A percentile compares a stretch with the other conserved stretches of the same genome.
Conservation (phyloP, 768 basidiomycete genomes). For the Leccinum boreale region DNA sequence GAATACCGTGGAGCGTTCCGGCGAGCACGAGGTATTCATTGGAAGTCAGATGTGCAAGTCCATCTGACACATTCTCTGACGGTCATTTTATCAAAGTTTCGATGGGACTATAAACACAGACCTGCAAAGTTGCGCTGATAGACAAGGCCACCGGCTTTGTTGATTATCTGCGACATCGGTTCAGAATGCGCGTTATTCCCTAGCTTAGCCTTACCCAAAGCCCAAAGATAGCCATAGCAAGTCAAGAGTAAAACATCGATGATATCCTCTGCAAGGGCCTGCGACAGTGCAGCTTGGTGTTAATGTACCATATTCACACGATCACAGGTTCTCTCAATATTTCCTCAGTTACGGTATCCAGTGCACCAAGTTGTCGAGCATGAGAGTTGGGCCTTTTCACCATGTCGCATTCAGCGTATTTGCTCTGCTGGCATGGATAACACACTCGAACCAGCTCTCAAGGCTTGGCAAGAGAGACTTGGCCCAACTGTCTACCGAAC, state of each 20-base stretch:
- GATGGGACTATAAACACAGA: constrained; percentile 32
- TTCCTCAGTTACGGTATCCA: no score
- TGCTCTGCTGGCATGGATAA: constrained; percentile 19
- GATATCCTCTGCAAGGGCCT: neutral
- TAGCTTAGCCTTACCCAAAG: constrained; percentile 62
- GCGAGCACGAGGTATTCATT: constrained; percentile 96
- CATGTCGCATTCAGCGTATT: constrained; percentile 9
- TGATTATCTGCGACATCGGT: constrained; percentile 67
- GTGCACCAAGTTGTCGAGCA: neutral
- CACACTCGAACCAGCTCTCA: constrained; percentile 27
- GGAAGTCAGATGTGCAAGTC: constrained; percentile 84
- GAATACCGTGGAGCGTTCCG: constrained; percentile 95
- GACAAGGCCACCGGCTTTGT: constrained; percentile 96
- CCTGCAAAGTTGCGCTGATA: constrained; percentile 93
- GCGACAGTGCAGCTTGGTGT: neutral
- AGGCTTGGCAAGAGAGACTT: constrained; percentile 38
- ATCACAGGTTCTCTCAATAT: neutral
- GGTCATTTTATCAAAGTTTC: neutral
- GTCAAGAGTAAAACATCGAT: constrained; percentile 3
- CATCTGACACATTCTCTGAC: constrained; percentile 52
- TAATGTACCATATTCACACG: constrained; percentile 9
- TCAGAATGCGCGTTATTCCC: constrained; percentile 1
- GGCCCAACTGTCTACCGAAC: constrained; percentile 43
- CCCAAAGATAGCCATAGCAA: constrained; percentile 71
- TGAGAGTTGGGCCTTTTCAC: constrained; percentile 14